Percentiles rank a stretch among this genome's conserved stretches.
Conservation (phyloP, 139 green algal species). For the Astrephomene gubernaculifera region DNA sequence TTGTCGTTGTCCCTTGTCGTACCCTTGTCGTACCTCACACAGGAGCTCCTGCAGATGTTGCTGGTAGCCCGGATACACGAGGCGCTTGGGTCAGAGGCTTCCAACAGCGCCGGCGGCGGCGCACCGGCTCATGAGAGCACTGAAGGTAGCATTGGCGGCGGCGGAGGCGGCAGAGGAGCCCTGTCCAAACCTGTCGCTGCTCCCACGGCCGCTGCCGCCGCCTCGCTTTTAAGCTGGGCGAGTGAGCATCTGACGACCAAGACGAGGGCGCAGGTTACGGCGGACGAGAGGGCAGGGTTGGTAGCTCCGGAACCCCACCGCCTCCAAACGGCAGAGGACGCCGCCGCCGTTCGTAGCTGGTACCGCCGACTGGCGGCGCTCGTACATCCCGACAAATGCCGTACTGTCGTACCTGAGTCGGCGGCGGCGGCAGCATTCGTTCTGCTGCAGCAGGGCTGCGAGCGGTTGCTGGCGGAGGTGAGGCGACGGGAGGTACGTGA, state of each 20-base stretch:
- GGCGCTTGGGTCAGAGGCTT: background rate
- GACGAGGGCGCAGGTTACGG: too few relatives aligned
- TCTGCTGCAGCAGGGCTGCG: background rate
- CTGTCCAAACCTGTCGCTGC: background rate
- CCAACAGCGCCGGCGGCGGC: background rate
- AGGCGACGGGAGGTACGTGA: too few relatives aligned
- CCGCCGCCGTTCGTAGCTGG: background rate
- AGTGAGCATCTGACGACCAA: background rate
- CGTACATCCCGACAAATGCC: constrained; percentile 29
- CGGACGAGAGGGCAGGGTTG: too few relatives aligned
- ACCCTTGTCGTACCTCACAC: too few relatives aligned
- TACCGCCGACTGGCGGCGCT: constrained; percentile 27
- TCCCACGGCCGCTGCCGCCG: background rate
- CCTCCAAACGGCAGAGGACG: background rate
- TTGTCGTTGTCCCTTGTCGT: too few relatives aligned
- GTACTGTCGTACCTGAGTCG: background rate
- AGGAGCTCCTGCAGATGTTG: constrained; percentile 1
- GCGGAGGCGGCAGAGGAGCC: background rate
- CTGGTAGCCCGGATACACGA: background rate
- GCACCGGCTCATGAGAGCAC: too few relatives aligned
- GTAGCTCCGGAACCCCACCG: background rate
- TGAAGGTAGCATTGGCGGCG: background rate
- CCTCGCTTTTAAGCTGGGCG: background rate
- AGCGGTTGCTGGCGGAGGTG: background rate
- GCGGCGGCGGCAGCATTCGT: background rate